Evolutionary conservation across 768 basidiomycete species (phyloP).

Genomic region (Lactarius hengduanensis): DNA sequence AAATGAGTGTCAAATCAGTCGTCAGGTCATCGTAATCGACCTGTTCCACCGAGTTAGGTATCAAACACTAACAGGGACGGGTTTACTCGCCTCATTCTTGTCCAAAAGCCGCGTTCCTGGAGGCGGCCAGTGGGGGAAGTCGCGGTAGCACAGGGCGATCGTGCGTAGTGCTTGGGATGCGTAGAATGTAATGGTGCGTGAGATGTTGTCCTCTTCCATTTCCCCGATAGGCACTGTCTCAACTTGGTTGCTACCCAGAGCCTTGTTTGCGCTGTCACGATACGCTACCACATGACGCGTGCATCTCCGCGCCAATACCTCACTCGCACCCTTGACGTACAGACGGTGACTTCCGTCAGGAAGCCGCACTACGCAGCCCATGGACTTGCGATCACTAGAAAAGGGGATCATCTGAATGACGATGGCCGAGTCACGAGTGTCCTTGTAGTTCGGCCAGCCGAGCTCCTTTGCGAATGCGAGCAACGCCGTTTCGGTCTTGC

Average conservation of each 20-base stretch:
- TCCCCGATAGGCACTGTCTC: slow-evolving; percentile 62
- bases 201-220: slow-evolving; percentile 76
- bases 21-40: slow-evolving; percentile 70
- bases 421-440: slow-evolving; percentile 56
- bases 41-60: slow-evolving; percentile 36
- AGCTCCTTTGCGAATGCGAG: slow-evolving; percentile 81
- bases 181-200: slow-evolving; percentile 94
- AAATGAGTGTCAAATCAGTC: slow-evolving; percentile 76
- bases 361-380: slow-evolving; percentile 83
- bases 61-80: background rate
- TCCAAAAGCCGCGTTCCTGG: slow-evolving; percentile 39
- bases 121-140: slow-evolving; percentile 87
- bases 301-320: slow-evolving; percentile 84
- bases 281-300: slow-evolving; percentile 68
- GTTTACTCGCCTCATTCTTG: slow-evolving; percentile 52
- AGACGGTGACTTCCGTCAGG: slow-evolving; percentile 58
- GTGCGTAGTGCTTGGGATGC: slow-evolving; percentile 95
- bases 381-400: slow-evolving; percentile 89
- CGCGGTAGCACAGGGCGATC: slow-evolving; percentile 90
- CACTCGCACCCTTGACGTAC: slow-evolving; percentile 91
- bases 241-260: slow-evolving; percentile 38
- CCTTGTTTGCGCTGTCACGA: slow-evolving; percentile 34
- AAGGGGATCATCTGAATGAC: slow-evolving; percentile 91
- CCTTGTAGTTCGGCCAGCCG: slow-evolving; percentile 69
- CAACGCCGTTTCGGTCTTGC: slow-evolving; percentile 94